Conservation (phyloP, 2,329 filamentous ascomycete species). For the Diplocarpon rosae region DNA sequence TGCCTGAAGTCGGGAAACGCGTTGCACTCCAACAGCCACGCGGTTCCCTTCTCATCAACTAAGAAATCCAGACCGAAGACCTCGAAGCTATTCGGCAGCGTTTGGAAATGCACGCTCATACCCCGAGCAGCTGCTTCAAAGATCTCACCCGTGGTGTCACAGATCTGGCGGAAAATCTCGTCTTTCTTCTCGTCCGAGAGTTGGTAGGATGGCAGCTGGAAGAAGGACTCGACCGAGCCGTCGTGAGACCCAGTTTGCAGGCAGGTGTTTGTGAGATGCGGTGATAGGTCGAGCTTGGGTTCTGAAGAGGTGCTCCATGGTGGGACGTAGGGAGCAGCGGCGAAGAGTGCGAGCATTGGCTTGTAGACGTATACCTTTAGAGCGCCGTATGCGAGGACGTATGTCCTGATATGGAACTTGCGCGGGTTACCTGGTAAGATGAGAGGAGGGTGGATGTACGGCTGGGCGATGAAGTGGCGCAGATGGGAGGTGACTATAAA, state of each 20-base stretch:
- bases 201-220: slow-evolving; percentile 40
- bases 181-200: slow-evolving; percentile 31
- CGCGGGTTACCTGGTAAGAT: slow-evolving; percentile 51
- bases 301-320: slow-evolving; percentile 37
- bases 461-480: slow-evolving; percentile 90
- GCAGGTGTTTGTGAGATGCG: slow-evolving; percentile 92
- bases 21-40: slow-evolving; percentile 85
- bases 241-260: slow-evolving; percentile 55
- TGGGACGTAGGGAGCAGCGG: slow-evolving; percentile 57
- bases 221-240: slow-evolving; percentile 65
- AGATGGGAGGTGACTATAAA: slow-evolving; percentile 78
- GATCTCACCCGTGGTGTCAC: slow-evolving; percentile 57
- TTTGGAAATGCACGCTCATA: slow-evolving; percentile 87
- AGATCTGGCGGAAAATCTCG: slow-evolving; percentile 64
- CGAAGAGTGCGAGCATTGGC: slow-evolving; percentile 89
- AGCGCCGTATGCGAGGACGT: slow-evolving; percentile 71
- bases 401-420: slow-evolving; percentile 93
- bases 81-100: slow-evolving; percentile 81
- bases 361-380: slow-evolving; percentile 78
- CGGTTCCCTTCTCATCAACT: slow-evolving; percentile 51
- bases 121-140: slow-evolving; percentile 79
- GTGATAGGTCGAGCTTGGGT: slow-evolving; percentile 45
- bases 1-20: slow-evolving; percentile 94
- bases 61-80: slow-evolving; percentile 87
- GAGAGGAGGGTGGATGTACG: slow-evolving; percentile 84